A percentile compares a stretch with the other conserved stretches of the same genome.
These are phyloP conservation scores for Rhodotorula sp. DNA, from an alignment of 1,284 basidiomycete genomes.

Conservation along the genomic window DNA sequence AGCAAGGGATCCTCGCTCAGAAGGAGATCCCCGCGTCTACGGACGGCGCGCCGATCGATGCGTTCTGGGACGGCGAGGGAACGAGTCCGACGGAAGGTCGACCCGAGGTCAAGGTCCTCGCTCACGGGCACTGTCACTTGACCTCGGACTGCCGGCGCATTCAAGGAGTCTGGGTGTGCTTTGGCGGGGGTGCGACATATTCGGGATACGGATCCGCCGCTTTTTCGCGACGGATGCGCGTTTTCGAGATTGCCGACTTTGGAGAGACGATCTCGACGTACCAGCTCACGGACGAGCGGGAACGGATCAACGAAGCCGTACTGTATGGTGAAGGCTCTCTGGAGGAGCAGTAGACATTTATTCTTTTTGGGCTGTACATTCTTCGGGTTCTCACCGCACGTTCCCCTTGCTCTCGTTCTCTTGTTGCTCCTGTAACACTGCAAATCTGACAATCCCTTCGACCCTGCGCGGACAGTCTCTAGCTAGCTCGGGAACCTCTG, in stretches of 20 bases:
- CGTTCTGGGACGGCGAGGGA: conserved; percentile 49
- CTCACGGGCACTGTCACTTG: conserved; percentile 60
- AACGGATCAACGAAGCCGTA: conserved; percentile 60
- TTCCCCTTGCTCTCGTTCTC: neutral
- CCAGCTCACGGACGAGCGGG: conserved; percentile 76
- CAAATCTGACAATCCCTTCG: no score
- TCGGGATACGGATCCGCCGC: conserved; percentile 78
- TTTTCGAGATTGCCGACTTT: conserved; percentile 79
- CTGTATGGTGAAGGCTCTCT: conserved; percentile 31
- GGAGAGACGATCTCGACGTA: conserved; percentile 87
- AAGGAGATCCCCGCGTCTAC: conserved; percentile 47
- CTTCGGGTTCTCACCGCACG: neutral
- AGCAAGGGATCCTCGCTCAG: conserved; percentile 69
- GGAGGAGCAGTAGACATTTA: conserved; percentile 17
- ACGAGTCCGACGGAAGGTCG: conserved; percentile 39
- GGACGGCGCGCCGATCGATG: conserved; percentile 55
- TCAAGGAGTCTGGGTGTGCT: conserved; percentile 87
- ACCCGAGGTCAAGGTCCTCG: conserved; percentile 64
- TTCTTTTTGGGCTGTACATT: neutral
- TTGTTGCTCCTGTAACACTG: neutral
- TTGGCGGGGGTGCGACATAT: conserved; percentile 85
- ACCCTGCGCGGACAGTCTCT: no score
- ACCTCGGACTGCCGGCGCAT: conserved; percentile 71
- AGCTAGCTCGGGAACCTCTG: no score
- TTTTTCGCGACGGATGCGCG: conserved; percentile 83